These are phyloP conservation scores for Cladosporium sp. DNA, from an alignment of 2,329 filamentous ascomycete genomes.

Conservation along the genomic window DNA sequence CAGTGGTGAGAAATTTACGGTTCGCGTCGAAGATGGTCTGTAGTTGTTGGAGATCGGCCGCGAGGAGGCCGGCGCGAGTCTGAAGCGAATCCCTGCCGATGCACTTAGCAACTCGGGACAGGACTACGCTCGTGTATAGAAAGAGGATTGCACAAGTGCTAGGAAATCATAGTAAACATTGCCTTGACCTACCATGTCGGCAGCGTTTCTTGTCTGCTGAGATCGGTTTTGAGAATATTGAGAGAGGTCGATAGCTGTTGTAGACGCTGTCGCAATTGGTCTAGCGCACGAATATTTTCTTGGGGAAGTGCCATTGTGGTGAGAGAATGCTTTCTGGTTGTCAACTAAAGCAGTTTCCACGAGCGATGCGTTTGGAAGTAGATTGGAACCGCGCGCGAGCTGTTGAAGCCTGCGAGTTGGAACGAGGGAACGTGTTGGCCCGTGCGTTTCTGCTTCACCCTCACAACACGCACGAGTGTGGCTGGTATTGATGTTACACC, in stretches of 20 bases:
- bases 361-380: not conserved
- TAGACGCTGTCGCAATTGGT: conserved; percentile 31
- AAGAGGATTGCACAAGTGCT: not conserved
- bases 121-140: not conserved
- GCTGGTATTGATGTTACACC: too few species aligned
- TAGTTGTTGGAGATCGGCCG: conserved; percentile 5
- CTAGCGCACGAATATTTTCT: conserved; percentile 28
- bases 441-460: not conserved
- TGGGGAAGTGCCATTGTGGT: conserved; percentile 15
- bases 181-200: conserved; percentile 31
- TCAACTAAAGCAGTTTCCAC: not conserved
- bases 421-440: too few species aligned
- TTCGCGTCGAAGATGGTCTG: conserved; percentile 52
- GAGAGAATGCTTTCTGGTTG: not conserved
- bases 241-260: conserved; percentile 27
- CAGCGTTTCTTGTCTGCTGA: conserved; percentile 28
- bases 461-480: not conserved
- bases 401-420: not conserved
- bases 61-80: conserved; percentile 4
- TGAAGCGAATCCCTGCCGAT: conserved; percentile 11
- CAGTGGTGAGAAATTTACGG: conserved; percentile 61
- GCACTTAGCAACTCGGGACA: not conserved
- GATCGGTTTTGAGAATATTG: conserved; percentile 21
- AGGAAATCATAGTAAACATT: not conserved
- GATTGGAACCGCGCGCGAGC: not conserved